A percentile compares a stretch with the other conserved stretches of the same genome.
phyloP scores from a whole-genome alignment of 192 early-diverging fungal species.

The Coemansia sp. region DNA sequence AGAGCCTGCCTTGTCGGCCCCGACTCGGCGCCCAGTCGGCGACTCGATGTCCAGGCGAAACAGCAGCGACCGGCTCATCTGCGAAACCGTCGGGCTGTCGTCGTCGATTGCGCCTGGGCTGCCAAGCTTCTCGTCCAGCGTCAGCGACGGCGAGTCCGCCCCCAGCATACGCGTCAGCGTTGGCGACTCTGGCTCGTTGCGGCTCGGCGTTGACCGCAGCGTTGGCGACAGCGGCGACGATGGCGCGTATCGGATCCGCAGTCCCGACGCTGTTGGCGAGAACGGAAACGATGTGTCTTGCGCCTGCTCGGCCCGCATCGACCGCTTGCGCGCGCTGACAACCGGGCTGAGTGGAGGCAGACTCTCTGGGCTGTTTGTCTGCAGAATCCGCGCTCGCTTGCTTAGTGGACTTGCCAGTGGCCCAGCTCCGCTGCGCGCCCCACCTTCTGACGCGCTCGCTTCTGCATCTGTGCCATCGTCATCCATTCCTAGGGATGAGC shows the following conservation, averaged over 20 bases:
- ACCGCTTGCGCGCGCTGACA: conserved; percentile 48
- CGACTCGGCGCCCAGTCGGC: conserved; percentile 22
- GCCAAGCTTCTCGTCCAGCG: conserved; percentile 41
- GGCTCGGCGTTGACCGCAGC: conserved; percentile 29
- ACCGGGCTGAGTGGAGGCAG: conserved; percentile 56
- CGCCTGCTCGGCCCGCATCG: conserved; percentile 26
- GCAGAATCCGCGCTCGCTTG: conserved; percentile 48
- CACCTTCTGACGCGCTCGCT: not conserved
- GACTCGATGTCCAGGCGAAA: conserved; percentile 52
- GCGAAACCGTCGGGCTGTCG: conserved; percentile 50
- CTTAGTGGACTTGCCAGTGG: conserved; percentile 38
- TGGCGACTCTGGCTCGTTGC: conserved; percentile 52
- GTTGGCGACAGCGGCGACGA: conserved; percentile 51
- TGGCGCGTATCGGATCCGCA: conserved; percentile 50
- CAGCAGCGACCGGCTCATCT: conserved; percentile 49
- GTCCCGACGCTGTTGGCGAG: conserved; percentile 40
- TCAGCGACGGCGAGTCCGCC: conserved; percentile 32
- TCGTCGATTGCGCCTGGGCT: conserved; percentile 24
- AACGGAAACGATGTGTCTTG: conserved; percentile 42
- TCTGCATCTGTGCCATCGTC: not conserved
- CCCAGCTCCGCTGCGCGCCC: conserved; percentile 8
- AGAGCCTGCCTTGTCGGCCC: conserved; percentile 9
- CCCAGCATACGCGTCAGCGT: conserved; percentile 40
- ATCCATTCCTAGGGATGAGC: conserved; percentile 9
- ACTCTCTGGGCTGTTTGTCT: conserved; percentile 47